phyloP scores from a whole-genome alignment of 2,329 filamentous ascomycete species.

The Gnomoniopsis sp. region DNA sequence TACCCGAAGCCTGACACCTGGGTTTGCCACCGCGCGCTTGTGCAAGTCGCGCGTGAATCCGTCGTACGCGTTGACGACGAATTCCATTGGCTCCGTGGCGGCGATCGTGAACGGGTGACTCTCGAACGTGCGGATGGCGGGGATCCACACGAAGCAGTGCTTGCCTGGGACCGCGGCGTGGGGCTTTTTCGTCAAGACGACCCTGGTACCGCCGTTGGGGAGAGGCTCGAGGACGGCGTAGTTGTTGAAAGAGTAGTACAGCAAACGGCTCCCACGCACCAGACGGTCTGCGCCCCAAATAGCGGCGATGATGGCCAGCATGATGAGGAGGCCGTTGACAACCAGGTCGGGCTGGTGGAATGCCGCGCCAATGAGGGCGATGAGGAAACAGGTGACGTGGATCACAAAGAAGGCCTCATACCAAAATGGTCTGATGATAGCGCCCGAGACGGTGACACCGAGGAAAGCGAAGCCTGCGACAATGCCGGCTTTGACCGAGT shows the following conservation, averaged over 20 bases:
- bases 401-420: constrained; percentile 56
- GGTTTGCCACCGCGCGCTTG: constrained; percentile 45
- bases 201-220: constrained; percentile 50
- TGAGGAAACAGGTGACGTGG: constrained; percentile 47
- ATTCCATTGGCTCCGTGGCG: constrained; percentile 49
- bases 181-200: constrained; percentile 50
- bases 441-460: constrained; percentile 39
- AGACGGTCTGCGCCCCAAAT: constrained; percentile 52
- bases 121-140: constrained; percentile 51
- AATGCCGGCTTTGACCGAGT: constrained; percentile 44
- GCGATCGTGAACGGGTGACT: constrained; percentile 64
- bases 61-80: constrained; percentile 55
- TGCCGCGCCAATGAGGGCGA: constrained; percentile 44
- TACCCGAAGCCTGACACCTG: constrained; percentile 44
- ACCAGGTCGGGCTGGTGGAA: constrained; percentile 49
- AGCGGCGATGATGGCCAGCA: constrained; percentile 38
- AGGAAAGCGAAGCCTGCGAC: constrained; percentile 45
- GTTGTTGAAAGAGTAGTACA: constrained; percentile 46
- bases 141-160: constrained; percentile 64
- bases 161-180: constrained; percentile 48
- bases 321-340: constrained; percentile 36
- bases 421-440: constrained; percentile 41
- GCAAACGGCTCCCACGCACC: constrained; percentile 41
- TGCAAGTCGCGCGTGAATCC: constrained; percentile 58
- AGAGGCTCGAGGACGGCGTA: constrained; percentile 50